phyloP scores from a whole-genome alignment of 1,284 basidiomycete genomes.

The Mixia osmundae region DNA sequence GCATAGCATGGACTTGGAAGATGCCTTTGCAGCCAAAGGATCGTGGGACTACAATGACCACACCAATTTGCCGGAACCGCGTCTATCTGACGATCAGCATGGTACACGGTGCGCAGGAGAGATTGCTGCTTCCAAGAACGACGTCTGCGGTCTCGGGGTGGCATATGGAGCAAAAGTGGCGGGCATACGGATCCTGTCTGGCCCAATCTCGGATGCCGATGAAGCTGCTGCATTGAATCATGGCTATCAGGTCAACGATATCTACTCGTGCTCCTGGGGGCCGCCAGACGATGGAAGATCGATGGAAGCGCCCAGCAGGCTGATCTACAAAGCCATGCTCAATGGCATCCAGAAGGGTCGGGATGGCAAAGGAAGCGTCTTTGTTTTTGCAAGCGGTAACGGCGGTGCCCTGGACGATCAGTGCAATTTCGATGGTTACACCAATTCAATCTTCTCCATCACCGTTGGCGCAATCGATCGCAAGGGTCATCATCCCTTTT shows the following conservation, averaged over 20 bases:
- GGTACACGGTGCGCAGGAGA: conserved; percentile 97
- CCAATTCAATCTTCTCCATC: conserved; percentile 88
- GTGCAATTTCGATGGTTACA: conserved; percentile 99
- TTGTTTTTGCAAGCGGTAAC: conserved; percentile 95
- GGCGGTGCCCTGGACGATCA: conserved; percentile 79
- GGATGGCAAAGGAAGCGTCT: conserved; percentile 71
- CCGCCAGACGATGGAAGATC: conserved; percentile 83
- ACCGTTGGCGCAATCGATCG: conserved; percentile 86
- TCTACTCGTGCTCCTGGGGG: conserved; percentile 94
- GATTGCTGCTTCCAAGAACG: conserved; percentile 88
- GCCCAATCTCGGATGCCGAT: conserved; percentile 91
- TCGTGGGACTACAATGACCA: conserved; percentile 98
- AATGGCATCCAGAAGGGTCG: conserved; percentile 87
- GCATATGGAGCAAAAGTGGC: conserved; percentile 79
- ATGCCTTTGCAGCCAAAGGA: conserved; percentile 74
- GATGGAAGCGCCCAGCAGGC: conserved; percentile 81
- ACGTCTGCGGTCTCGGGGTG: conserved; percentile 83
- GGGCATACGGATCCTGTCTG: conserved; percentile 84
- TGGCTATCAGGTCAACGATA: conserved; percentile 72
- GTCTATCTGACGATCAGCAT: conserved; percentile 78
- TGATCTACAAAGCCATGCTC: conserved; percentile 83
- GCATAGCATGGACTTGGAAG: conserved; percentile 43
- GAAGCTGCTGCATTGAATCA: conserved; percentile 89
- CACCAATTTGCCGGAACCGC: conserved; percentile 59
- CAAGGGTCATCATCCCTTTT: conserved; percentile 81